phyloP scores from a whole-genome alignment of 2,329 filamentous ascomycete genomes.

The Exophiala dermatitidis region DNA sequence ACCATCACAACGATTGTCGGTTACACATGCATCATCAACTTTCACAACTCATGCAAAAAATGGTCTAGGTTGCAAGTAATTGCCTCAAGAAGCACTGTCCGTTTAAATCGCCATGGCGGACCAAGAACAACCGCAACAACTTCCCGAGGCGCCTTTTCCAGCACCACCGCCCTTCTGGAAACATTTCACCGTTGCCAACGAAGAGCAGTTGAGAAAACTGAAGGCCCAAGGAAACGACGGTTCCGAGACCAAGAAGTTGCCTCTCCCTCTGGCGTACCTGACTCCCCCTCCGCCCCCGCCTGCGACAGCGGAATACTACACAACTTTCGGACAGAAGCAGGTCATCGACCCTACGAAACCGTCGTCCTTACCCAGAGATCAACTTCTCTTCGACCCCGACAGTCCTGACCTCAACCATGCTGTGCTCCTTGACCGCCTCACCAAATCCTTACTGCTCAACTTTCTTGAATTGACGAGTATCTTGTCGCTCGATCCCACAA shows the following conservation, averaged over 20 bases:
- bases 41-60: no score
- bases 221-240: conserved; percentile 36
- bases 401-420: conserved; percentile 39
- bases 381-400: conserved; percentile 55
- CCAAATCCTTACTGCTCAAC: conserved; percentile 78
- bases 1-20: no score
- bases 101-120: conserved; percentile 25
- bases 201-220: conserved; percentile 47
- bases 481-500: conserved; percentile 55
- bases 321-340: conserved; percentile 73
- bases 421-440: conserved; percentile 63
- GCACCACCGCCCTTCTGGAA: conserved; percentile 86
- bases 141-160: conserved; percentile 62
- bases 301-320: conserved; percentile 55
- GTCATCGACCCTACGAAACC: conserved; percentile 38
- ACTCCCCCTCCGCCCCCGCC: conserved; percentile 71
- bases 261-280: conserved; percentile 66
- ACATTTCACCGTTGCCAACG: conserved; percentile 71
- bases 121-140: conserved; percentile 35
- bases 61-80: background rate
- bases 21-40: no score
- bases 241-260: conserved; percentile 44
- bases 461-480: conserved; percentile 78
- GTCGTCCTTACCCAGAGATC: conserved; percentile 41
- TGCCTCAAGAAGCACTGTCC: background rate